These are phyloP conservation scores for Backusella psychrophila DNA, from an alignment of 192 early-diverging fungal species.

Conservation along the genomic window DNA sequence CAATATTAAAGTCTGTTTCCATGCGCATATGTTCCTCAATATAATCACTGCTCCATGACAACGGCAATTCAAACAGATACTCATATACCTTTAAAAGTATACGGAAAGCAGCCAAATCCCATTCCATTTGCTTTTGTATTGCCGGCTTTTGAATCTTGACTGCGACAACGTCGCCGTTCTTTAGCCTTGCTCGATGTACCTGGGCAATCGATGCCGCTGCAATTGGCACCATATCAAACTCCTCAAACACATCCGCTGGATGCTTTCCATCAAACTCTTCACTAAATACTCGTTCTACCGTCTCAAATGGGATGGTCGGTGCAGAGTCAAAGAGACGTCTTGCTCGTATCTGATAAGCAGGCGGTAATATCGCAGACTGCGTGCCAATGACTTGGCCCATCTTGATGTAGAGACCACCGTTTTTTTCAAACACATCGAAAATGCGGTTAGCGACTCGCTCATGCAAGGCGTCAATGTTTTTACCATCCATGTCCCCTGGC, in stretches of 20 bases:
- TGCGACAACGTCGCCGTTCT: slow-evolving; percentile 69
- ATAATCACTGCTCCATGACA: slow-evolving; percentile 78
- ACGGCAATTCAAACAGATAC: slow-evolving; percentile 77
- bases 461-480: slow-evolving; percentile 67
- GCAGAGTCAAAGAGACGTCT: slow-evolving; percentile 78
- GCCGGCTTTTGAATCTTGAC: slow-evolving; percentile 95
- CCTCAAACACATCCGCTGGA: slow-evolving; percentile 64
- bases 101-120: slow-evolving; percentile 77
- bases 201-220: slow-evolving; percentile 93
- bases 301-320: slow-evolving; percentile 63
- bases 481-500: slow-evolving; percentile 34
- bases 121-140: slow-evolving; percentile 78
- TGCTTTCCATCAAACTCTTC: slow-evolving; percentile 58
- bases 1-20: slow-evolving; percentile 89
- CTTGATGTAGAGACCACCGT: slow-evolving; percentile 93
- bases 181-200: slow-evolving; percentile 77
- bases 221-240: slow-evolving; percentile 67
- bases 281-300: slow-evolving; percentile 65
- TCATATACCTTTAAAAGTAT: slow-evolving; percentile 65
- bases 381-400: slow-evolving; percentile 77
- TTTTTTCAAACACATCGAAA: slow-evolving; percentile 71
- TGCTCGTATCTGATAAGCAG: slow-evolving; percentile 59
- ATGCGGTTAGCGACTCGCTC: slow-evolving; percentile 68
- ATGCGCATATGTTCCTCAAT: slow-evolving; percentile 69
- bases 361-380: slow-evolving; percentile 60